Base-by-base conservation (phyloP, 2,329 filamentous ascomycete species). In the Trichoderma sp. region DNA sequence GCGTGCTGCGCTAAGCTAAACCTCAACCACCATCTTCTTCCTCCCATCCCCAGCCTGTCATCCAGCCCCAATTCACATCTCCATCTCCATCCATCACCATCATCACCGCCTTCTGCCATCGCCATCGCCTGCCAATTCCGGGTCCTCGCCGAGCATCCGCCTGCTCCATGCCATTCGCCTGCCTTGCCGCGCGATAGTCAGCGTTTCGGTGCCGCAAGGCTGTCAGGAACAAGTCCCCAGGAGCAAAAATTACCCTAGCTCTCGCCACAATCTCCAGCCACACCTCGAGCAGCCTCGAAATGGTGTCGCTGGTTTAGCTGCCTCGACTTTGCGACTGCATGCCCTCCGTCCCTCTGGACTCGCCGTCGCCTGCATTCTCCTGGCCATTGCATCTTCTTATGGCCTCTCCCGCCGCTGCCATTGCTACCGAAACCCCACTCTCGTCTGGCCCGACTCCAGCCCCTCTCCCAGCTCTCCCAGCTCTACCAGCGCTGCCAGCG, bases 361-460 rank as follows among this genome's bases (percentile, higher is more conserved):
- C 27, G 63, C 64, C 37, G 57, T 56, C 54, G 63, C 58, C 58
- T 35, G 48, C 19, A 60, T 42, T 25, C 64, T 39, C 54, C 27
- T 50, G 32, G 19, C 19, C 29, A 58, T 42, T 48, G 48, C 27
- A 58, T 70, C 34, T 54, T 64, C 63, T 73, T 80, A 87, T 87
- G 85, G 83, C 84, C 77, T 84, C 84, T 72, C 83, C 84, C 75
- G 81, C 83, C 74, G 83, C 80, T 75, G 79, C 81, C 73, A 80
- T 85, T 77, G 82, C 83, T 78, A 83, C 83, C 73, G 83, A 85
- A 78, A 78, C 81, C 76, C 80, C 83, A 76, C 79, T 80, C 70
- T 74, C 78, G 67, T 72, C 74, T 72, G 76, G 73, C 71, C 72
- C 77, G 68, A 76, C 79, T 54, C 71, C 76, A 60, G 74, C 77